A percentile compares a stretch with the other conserved stretches of the same genome.
phyloP scores from a whole-genome alignment of 1,284 basidiomycete genomes.

The Rugiboletus extremiorientalis region DNA sequence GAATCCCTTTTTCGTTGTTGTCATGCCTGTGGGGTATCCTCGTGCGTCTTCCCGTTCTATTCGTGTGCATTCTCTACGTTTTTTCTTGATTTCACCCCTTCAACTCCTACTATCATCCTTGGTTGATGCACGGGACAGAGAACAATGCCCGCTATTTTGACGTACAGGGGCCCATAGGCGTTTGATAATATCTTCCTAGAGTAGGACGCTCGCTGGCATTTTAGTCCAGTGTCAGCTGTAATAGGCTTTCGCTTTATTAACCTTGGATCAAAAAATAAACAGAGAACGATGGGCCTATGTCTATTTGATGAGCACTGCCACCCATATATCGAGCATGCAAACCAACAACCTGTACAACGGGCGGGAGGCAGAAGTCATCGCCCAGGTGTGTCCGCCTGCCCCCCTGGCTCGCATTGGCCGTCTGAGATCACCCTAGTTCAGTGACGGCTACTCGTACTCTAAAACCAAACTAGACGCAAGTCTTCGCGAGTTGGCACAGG shows the following conservation, averaged over 20 bases:
- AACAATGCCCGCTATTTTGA: constrained; percentile 8
- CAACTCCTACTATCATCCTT: constrained; percentile 6
- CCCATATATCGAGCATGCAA: constrained; percentile 16
- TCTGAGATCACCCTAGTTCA: constrained; percentile 37
- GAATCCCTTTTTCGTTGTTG: constrained; percentile 17
- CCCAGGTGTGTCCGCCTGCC: constrained; percentile 19
- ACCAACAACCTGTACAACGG: constrained; percentile 28
- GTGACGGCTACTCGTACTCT: constrained; percentile 49
- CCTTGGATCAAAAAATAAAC: constrained; percentile 21
- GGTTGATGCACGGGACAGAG: constrained; percentile 19
- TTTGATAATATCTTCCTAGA: constrained; percentile 25
- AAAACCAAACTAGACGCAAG: constrained; percentile 53
- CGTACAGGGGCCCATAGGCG: constrained; percentile 14
- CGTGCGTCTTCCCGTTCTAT: constrained; percentile 19
- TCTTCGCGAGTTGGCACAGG: constrained; percentile 29
- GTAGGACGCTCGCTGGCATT: constrained; percentile 27
- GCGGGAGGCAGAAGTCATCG: constrained; percentile 32
- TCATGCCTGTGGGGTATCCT: constrained; percentile 14
- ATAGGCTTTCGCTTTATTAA: constrained; percentile 25
- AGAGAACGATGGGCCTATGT: too few species aligned
- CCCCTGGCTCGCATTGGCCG: neutral
- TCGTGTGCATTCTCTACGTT: constrained; percentile 17
- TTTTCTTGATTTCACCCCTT: constrained; percentile 27
- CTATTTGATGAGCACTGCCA: constrained; percentile 22
- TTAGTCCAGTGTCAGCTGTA: constrained; percentile 30